These are phyloP conservation scores for Piper longum DNA, from an alignment of 164 flowering plant genomes.

Conservation along the genomic window DNA sequence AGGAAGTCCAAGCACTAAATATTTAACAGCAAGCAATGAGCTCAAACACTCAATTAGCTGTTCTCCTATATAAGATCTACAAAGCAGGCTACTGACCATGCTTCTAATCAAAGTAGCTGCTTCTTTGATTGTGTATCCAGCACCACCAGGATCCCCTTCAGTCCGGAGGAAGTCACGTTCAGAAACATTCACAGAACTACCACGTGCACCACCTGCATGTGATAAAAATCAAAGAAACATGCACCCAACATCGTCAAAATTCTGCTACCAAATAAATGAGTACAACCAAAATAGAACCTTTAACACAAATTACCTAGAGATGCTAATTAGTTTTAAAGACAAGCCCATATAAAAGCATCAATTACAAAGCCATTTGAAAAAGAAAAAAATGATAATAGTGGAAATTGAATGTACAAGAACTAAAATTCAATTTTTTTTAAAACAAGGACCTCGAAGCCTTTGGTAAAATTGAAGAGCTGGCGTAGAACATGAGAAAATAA, in stretches of 20 bases:
- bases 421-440: no score
- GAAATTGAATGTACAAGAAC: not conserved
- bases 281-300: not conserved
- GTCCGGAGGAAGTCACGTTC: slow-evolving; percentile 78
- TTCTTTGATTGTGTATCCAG: slow-evolving; percentile 87
- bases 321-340: no score
- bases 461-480: not conserved
- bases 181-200: slow-evolving; percentile 32
- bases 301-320: not conserved
- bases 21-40: not conserved
- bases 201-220: not conserved
- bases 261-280: not conserved
- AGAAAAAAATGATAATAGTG: not conserved
- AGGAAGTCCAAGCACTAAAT: not conserved
- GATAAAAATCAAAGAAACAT: no score
- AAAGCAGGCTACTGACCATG: slow-evolving; percentile 41
- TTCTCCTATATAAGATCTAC: not conserved
- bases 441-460: not conserved
- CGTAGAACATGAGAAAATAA: not conserved
- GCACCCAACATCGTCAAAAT: not conserved
- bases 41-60: not conserved
- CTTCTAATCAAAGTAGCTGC: slow-evolving; percentile 77
- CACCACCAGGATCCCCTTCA: slow-evolving; percentile 93
- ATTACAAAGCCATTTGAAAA: not conserved
- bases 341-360: no score